Evolutionary conservation across 1,284 basidiomycete genomes (phyloP), one percentile per base, ranked within the genome.

Genomic region (Microbotryum saponariae): DNA sequence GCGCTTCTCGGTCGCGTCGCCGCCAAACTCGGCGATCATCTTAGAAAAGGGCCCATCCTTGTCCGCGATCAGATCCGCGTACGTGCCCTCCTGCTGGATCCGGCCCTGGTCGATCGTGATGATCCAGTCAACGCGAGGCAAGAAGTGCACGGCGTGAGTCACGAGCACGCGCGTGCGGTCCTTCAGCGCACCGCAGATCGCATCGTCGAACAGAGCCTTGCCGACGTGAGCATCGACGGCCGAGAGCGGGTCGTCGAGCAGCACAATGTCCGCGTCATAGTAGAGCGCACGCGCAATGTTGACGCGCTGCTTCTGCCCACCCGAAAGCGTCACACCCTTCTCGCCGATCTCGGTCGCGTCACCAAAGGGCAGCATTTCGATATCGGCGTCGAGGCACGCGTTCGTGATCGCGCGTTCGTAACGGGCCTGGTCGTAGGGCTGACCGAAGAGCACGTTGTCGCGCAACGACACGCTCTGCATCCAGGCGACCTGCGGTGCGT

Each of bases 141-240:
- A 80, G 77, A 90, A 87, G 73, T 90, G 87, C 8, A 91, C 79
- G 0, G 86, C 88, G 70, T 90, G 88, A 0, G 88, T 91, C 50
- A 89, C 87, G 56, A 93, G 83, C 44, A 93, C 79, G 44, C 89
- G 83, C 12, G 91, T 92, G 75, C 89, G 89, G 63, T 81, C 82
- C 6, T 79, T 78, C n/a, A 86, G 78, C 9, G 78, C 81, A 67
- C 84, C 82, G 63, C 84, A 80, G 62, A 93, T 80, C 27, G 91
- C 88, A 67, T 92, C 85, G 71, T 87, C 83, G 78, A 94, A 91
- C 29, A 94, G 84, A 6, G 84, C 80, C 73, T 88, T 88, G 49
- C 89, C 90, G 51, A 94, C 90, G 70, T 58, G 71, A 62, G 57
- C 45, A 83, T 90, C 84, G 21, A 85, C 82, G 3, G 82, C 77